A percentile compares a stretch with the other conserved stretches of the same genome.
Evolutionary conservation across 768 basidiomycete genomes (phyloP).

Genomic region (Suillus subaureus): DNA sequence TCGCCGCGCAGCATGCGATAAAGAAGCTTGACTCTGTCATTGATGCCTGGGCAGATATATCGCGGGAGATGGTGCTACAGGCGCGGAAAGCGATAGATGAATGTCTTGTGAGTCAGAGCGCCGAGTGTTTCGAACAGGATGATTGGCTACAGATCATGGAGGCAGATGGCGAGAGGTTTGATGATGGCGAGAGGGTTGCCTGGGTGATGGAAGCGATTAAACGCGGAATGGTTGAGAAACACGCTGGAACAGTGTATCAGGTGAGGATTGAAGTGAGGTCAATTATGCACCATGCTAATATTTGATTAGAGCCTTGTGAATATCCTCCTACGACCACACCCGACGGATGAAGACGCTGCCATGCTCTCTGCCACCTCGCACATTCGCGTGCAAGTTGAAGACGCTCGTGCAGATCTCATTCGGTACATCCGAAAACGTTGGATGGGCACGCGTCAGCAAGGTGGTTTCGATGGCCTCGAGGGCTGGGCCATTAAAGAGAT

Average conservation of each 20-base stretch:
- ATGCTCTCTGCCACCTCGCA: conserved; percentile 71
- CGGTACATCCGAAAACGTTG: conserved; percentile 79
- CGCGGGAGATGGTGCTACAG: conserved; percentile 62
- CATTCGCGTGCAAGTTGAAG: conserved; percentile 73
- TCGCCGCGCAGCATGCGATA: conserved; percentile 63
- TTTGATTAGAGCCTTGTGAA: conserved; percentile 65
- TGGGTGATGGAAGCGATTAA: conserved; percentile 69
- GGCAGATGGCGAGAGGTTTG: conserved; percentile 71
- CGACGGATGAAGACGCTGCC: conserved; percentile 56
- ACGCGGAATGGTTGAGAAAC: conserved; percentile 63
- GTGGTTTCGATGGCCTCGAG: conserved; percentile 84
- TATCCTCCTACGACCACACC: conserved; percentile 70
- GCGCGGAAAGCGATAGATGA: conserved; percentile 67
- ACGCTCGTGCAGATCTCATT: conserved; percentile 47
- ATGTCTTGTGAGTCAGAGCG: conserved; percentile 58
- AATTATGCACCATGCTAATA: conserved; percentile 10
- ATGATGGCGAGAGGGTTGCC: conserved; percentile 78
- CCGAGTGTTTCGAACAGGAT: conserved; percentile 62
- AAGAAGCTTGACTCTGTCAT: conserved; percentile 55
- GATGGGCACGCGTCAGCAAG: conserved; percentile 69
- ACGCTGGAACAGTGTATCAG: conserved; percentile 78
- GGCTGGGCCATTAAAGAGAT: conserved; percentile 91
- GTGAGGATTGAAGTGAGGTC: conserved; percentile 36
- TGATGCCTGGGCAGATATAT: conserved; percentile 46
- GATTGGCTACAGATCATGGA: conserved; percentile 82